Evolutionary conservation across 805 yeast species (phyloP), one percentile per base, ranked within the genome.

Genomic region (Ogataea parapolymorpha): DNA sequence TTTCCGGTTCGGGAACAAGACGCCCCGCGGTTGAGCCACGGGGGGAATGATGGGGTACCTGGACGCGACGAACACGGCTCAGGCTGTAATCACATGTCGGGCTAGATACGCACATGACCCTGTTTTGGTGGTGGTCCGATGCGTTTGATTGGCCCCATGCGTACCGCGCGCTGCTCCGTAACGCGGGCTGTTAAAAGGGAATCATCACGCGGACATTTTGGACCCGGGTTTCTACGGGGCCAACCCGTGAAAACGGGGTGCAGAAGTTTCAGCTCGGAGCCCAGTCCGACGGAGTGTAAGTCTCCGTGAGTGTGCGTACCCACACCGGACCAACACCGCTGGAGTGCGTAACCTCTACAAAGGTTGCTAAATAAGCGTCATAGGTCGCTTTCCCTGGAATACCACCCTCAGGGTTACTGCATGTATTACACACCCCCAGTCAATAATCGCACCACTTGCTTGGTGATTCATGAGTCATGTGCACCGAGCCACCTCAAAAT

Each of bases 401-500:
- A 20, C 9, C 6, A 20, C 28, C 26, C 27, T 14, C 29, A 23
- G 6, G 39, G 39, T 35, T 35, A 35, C 10, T 27, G 32, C 39
- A 29, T 35, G 22, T 20, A 20, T 3, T 3, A 3, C 22, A 28
- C 12, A n/a, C 22, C 32, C 32, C 32, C 18, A 17, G 8, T 29
- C 12, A 5, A 13, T 16, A 29, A 29, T 29, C 20, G 32, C 32
- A 29, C 32, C 32, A 29, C 32, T 29, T 11, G 24, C 34, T 14
- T 16, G 33, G 32, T 38, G 42, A 38, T 22, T 38, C 42, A 38
- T 30, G 41, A 37, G 17, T 37, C 41, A 37, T 37, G 34, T 29
- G 41, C 32, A 27, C 17, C 16, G 31, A 27, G 31, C 18, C 31
- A 27, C 11, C 17, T 15, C 31, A 27, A 27, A 14, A 27, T 27